Base-by-base conservation (phyloP, 2,329 filamentous ascomycete species). In the Trichothecium roseum region DNA sequence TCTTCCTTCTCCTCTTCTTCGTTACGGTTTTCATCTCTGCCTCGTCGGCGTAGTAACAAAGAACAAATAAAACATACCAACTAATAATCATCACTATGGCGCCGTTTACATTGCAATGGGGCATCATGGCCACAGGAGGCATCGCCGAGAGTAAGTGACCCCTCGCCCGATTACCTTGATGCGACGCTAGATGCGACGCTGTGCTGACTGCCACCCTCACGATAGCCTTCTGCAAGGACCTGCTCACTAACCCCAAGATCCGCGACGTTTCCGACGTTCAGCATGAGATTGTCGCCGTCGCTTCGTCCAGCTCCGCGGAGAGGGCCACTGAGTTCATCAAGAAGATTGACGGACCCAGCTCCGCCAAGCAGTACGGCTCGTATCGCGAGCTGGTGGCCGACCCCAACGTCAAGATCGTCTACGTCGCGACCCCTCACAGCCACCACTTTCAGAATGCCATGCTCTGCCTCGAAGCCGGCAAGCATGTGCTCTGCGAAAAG, bases 401-500 rank as follows among this genome's bases (percentile, higher is more conserved):
- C 54, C 64, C 80, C 6, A 72, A 84, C 48, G 73, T 94, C 45
- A 84, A 94, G 56, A 84, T 93, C 47, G 62, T 94, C 60, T 94
- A 94, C 58, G 75, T 94, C 37, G 86, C 85, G 17, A 94, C 87
- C 4, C 87, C 87, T 13, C 87, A 94, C 63, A 88, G 83, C 48
- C 87, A 94, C 57, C 87, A 94, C 64, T 94, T 88, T 64, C 85
- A 93, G 57, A 89, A 94, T 60, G 74, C 77, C 43, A 84, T 87
- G 74, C 72, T 93, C n/a, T 82, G 79, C 30, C 68, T 94, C 28
- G 73, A 84, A 45, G 83, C 82, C 7, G 83, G 84, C 50, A 94
- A 94, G 68, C 72, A 89, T 49, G 85, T 94, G 20, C 72, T 94
- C 24, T 94, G 86, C 57, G 87, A 94, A 60, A 94, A 94, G 68